These are phyloP conservation scores for Nicotiana paniculata DNA, from an alignment of 257 asterid species.

Conservation along the genomic window DNA sequence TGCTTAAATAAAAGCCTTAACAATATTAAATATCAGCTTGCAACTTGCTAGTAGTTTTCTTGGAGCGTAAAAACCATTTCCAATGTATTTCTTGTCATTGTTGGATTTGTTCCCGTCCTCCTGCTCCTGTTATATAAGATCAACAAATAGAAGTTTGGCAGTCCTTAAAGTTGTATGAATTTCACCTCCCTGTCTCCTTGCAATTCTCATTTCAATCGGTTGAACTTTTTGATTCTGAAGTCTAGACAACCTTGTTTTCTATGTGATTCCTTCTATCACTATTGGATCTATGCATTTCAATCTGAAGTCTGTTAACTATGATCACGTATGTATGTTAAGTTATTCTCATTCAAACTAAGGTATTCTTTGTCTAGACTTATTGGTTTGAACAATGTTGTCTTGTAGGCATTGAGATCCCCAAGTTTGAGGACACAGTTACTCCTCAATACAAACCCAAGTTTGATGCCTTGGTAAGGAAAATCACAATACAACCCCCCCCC, in stretches of 20 bases:
- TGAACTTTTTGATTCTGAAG: background rate
- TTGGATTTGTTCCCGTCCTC: no score
- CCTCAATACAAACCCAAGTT: conserved; percentile 85
- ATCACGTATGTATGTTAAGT: background rate
- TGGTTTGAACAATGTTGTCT: conserved; percentile 8
- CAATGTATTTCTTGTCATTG: no score
- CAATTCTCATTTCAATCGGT: background rate
- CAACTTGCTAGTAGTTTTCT: no score
- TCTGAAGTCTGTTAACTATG: background rate
- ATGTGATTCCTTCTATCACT: background rate
- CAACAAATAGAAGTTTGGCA: no score
- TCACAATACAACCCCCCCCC: background rate
- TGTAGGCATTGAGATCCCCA: conserved; percentile 74
- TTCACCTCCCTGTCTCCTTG: background rate
- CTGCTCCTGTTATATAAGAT: no score
- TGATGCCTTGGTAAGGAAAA: conserved; percentile 68
- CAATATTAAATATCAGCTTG: no score
- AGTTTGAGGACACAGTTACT: conserved; percentile 79
- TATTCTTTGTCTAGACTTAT: background rate
- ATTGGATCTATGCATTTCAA: background rate
- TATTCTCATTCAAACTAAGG: background rate
- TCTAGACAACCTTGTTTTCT: background rate
- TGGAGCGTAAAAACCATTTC: no score
- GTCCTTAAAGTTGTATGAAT: background rate
- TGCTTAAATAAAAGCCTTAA: no score